A percentile compares a stretch with the other conserved stretches of the same genome.
Evolutionary conservation across 2,329 filamentous ascomycete genomes (phyloP).

Genomic region (Fusarium illudens): DNA sequence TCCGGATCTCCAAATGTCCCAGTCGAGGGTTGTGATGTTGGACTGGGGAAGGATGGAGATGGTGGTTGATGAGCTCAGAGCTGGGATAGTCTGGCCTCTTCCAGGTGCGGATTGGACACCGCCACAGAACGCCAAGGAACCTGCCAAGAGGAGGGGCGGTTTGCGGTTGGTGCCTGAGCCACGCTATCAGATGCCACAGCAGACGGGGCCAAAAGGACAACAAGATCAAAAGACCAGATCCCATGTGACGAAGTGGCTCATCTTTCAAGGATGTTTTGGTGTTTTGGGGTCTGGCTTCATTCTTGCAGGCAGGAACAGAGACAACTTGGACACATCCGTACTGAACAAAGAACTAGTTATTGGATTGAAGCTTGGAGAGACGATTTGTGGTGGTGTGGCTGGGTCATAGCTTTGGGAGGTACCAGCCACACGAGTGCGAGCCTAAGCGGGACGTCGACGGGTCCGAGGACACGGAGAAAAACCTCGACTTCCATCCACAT

Average conservation of each 20-base stretch:
- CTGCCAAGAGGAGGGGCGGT: slow-evolving; percentile 36
- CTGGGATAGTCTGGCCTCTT: slow-evolving; percentile 43
- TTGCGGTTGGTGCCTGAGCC: slow-evolving; percentile 24
- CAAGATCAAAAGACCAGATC: background rate
- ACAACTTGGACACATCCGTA: too few species aligned
- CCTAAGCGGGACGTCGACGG: background rate
- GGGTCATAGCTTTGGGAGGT: slow-evolving; percentile 6
- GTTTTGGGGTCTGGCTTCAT: background rate
- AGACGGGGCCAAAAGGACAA: slow-evolving; percentile 18
- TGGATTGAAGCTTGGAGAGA: slow-evolving; percentile 8
- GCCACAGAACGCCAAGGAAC: slow-evolving; percentile 41
- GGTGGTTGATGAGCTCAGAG: slow-evolving; percentile 40
- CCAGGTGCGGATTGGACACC: slow-evolving; percentile 36
- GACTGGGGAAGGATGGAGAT: slow-evolving; percentile 35
- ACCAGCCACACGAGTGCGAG: slow-evolving; percentile 18
- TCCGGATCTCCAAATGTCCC: slow-evolving; percentile 36
- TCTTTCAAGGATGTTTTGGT: background rate
- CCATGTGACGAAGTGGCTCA: slow-evolving; percentile 9
- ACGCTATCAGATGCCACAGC: slow-evolving; percentile 33
- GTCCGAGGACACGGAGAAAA: background rate
- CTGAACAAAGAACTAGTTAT: background rate
- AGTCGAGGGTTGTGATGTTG: slow-evolving; percentile 31
- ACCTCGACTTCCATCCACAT: background rate
- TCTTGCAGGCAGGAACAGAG: background rate
- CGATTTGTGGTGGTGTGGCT: slow-evolving; percentile 14